Percentiles rank a stretch among this genome's conserved stretches.
Evolutionary conservation across 2,329 filamentous ascomycete species (phyloP).

Genomic region (Monilinia laxa): DNA sequence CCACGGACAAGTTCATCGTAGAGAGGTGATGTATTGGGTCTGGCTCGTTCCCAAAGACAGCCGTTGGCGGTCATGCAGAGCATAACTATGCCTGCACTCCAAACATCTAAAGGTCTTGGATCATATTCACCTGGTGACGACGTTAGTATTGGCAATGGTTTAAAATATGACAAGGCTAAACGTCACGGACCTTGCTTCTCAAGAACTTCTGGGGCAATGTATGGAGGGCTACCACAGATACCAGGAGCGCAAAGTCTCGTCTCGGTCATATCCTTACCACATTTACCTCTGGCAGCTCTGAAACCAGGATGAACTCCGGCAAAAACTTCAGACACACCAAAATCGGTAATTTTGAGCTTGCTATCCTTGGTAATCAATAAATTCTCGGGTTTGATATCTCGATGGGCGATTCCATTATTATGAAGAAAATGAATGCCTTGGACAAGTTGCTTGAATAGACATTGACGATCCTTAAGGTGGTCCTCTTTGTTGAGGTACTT

Average conservation of each 20-base stretch:
- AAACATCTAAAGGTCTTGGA: slow-evolving; percentile 78
- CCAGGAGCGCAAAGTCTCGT: slow-evolving; percentile 72
- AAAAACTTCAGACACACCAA: slow-evolving; percentile 87
- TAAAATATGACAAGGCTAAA: background rate
- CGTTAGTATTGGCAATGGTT: slow-evolving; percentile 17
- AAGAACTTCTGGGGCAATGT: slow-evolving; percentile 84
- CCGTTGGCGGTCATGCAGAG: slow-evolving; percentile 71
- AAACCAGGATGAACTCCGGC: slow-evolving; percentile 77
- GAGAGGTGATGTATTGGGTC: slow-evolving; percentile 47
- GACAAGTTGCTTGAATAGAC: slow-evolving; percentile 86
- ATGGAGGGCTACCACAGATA: slow-evolving; percentile 81
- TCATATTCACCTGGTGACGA: slow-evolving; percentile 56
- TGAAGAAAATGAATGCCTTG: slow-evolving; percentile 83
- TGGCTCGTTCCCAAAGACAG: slow-evolving; percentile 72
- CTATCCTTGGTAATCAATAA: slow-evolving; percentile 75
- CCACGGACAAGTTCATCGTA: slow-evolving; percentile 65
- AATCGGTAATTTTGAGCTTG: slow-evolving; percentile 87
- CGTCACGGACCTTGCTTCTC: slow-evolving; percentile 54
- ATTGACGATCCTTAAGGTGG: slow-evolving; percentile 67
- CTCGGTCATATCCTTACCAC: slow-evolving; percentile 69
- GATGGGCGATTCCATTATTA: slow-evolving; percentile 79
- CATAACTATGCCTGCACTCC: slow-evolving; percentile 83
- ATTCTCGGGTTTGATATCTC: slow-evolving; percentile 90
- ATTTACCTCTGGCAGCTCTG: slow-evolving; percentile 69
- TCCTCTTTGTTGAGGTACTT: slow-evolving; percentile 65